Evolutionary conservation across 805 yeast genomes (phyloP), one percentile per base, ranked within the genome.

Genomic region (Kodamaea nitidulidarum): DNA sequence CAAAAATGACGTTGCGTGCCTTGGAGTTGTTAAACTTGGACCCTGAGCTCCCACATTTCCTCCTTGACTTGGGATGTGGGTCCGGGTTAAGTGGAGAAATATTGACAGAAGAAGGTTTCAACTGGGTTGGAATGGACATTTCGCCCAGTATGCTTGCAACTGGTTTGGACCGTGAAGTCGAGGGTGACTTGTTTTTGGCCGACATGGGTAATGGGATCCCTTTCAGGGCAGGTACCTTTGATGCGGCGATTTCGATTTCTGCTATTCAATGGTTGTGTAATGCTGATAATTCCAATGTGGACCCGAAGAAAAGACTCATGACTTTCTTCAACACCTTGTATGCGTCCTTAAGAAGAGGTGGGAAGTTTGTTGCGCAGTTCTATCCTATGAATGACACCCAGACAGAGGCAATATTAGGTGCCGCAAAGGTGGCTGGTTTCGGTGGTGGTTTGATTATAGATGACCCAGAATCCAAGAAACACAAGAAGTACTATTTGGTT

Each of bases 221-320:
- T 4, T 93, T 93, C 56, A 74, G 98, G 55, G 87, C 98, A 2
- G 98, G 98, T 36, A 74, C 95, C 0, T 93, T 91, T 60, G 98
- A 93, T 61, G 97, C 97, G 1, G 98, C 95, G 1, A 86, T 93
- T 22, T 83, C 95, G 17, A 88, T 93, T 46, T 84, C 95, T 25
- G 98, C 95, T 9, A 88, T 93, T 37, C 98, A 93, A 61, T 93
- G 98, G 98, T 75, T 93, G 30, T 90, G 97, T 68, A 93, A 93
- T 59, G 98, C 98, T 2, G 98, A 93, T 60, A 74, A 87, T 4
- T 63, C 87, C 2, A 70, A 73, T 28, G 81, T 80, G 39, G 95
- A 90, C 55, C 98, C 98, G 15, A 82, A 83, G 56, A 75, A 74
- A 53, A 78, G 98, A 60, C 63, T 88, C 39, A 67, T 81, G 63